Percentiles rank a stretch among this genome's conserved stretches.
These are phyloP conservation scores for Paramyrothecium roridum DNA, from an alignment of 2,329 filamentous ascomycete genomes.

Conservation along the genomic window DNA sequence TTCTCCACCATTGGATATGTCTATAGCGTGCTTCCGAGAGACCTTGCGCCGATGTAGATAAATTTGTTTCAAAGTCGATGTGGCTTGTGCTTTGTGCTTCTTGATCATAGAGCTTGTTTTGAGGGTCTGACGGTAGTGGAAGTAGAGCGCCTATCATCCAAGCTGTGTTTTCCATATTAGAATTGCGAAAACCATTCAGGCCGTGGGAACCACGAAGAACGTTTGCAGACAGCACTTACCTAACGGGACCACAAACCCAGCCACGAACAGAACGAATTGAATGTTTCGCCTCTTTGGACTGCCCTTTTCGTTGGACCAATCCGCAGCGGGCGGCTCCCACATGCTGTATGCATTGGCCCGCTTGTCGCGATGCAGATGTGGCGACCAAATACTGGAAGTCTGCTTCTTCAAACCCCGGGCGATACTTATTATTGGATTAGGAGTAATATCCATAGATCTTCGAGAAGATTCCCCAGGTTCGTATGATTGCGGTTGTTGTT, in stretches of 20 bases:
- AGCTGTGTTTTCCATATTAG: slow-evolving; percentile 39
- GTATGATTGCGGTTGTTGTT: slow-evolving; percentile 15
- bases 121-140: slow-evolving; percentile 62
- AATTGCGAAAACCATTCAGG: too few species aligned
- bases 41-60: slow-evolving; percentile 27
- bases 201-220: too few species aligned
- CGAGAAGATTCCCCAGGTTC: slow-evolving; percentile 8
- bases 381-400: slow-evolving; percentile 67
- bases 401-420: slow-evolving; percentile 38
- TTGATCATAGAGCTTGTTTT: slow-evolving; percentile 46
- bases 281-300: slow-evolving; percentile 65
- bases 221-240: slow-evolving; percentile 44
- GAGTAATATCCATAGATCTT: slow-evolving; percentile 43
- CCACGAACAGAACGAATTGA: slow-evolving; percentile 71
- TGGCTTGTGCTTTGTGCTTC: slow-evolving; percentile 36
- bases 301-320: slow-evolving; percentile 59
- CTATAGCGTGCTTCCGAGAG: slow-evolving; percentile 44
- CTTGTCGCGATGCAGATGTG: slow-evolving; percentile 65
- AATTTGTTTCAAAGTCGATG: slow-evolving; percentile 31
- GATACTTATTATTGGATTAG: slow-evolving; percentile 24
- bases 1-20: slow-evolving; percentile 58
- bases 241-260: slow-evolving; percentile 76
- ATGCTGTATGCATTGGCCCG: slow-evolving; percentile 56
- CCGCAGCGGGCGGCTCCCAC: slow-evolving; percentile 72
- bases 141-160: slow-evolving; percentile 80